Evolutionary conservation across 2,329 filamentous ascomycete genomes (phyloP), one percentile per base, ranked within the genome.

Genomic region (Xylariaceae sp.): DNA sequence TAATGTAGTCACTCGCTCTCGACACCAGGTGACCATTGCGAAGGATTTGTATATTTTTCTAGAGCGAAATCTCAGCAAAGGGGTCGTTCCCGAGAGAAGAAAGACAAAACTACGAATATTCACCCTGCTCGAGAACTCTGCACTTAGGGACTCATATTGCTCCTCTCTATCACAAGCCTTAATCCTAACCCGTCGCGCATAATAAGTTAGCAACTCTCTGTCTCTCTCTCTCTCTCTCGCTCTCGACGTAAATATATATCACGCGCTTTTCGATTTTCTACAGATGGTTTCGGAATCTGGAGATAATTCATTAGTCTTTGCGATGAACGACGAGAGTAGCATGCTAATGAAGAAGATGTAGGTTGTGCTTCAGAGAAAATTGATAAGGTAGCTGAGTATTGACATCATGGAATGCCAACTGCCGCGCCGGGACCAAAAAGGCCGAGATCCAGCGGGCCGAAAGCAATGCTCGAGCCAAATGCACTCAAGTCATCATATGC

Each of bases 401-500:
- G 87, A 95, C 92, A 96, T 96, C 92, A 96, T 83, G 82, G 92
- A 95, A 86, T 83, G 81, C 78, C 76, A 76, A 76, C 77, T 72
- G 73, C 76, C 71, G 63, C 70, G 66, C 76, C 74, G 75, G 75
- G 76, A 79, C 87, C 89, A 92, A 81, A 87, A 96, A 85, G 88
- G 86, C 78, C 19, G 19, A 74, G 76, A 74, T 78, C 78, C 77
- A 77, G 74, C 73, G 67, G 73, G 70, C 76, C 74, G 76, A 79
- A 76, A 74, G 78, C 84, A 84, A 91, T 95, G 81, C 92, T 97
- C 92, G 90, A 97, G 92, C 92, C 92, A 97, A 97, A 97, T 97
- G 92, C 92, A 91, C 92, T 97, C 92, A 92, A 90, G 92, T 97
- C 92, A 97, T 97, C 92, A 95, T 91, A 71, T 72, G 72, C 71